A percentile compares a stretch with the other conserved stretches of the same genome.
Evolutionary conservation across 2,329 filamentous ascomycete genomes (phyloP).

Genomic region (Didymosphaeria variabile): DNA sequence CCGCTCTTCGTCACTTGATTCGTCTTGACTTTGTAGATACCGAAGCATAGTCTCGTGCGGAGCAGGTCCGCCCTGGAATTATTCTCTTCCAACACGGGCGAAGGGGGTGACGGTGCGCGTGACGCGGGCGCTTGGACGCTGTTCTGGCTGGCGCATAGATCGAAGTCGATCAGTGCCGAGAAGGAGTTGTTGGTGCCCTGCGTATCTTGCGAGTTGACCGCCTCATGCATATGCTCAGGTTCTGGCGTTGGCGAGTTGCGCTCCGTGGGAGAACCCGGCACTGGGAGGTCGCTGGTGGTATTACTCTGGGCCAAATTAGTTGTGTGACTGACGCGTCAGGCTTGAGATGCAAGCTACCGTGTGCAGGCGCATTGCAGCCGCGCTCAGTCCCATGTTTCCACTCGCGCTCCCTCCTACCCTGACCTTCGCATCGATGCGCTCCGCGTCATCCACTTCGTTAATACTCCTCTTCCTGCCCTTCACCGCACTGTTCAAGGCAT

Average conservation of each 20-base stretch:
- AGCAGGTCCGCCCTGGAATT: slow-evolving; percentile 71
- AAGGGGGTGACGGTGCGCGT: slow-evolving; percentile 23
- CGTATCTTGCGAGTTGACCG: slow-evolving; percentile 38
- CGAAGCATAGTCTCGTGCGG: slow-evolving; percentile 73
- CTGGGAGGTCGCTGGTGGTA: slow-evolving; percentile 36
- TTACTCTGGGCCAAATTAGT: slow-evolving; percentile 38
- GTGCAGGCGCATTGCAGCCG: slow-evolving; percentile 36
- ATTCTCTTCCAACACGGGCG: slow-evolving; percentile 24
- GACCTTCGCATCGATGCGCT: slow-evolving; percentile 39
- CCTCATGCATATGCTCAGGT: slow-evolving; percentile 29
- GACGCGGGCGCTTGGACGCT: slow-evolving; percentile 28
- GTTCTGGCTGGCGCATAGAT: slow-evolving; percentile 53
- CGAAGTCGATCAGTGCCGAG: slow-evolving; percentile 59
- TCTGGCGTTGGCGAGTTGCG: slow-evolving; percentile 41
- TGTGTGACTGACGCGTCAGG: slow-evolving; percentile 25
- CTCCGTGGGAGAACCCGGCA: slow-evolving; percentile 46
- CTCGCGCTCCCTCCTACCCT: slow-evolving; percentile 17
- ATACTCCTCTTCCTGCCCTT: slow-evolving; percentile 48
- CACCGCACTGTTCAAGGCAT: slow-evolving; percentile 27
- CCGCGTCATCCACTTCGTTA: slow-evolving; percentile 45
- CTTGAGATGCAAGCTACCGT: slow-evolving; percentile 31
- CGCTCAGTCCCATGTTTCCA: slow-evolving; percentile 30
- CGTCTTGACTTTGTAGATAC: slow-evolving; percentile 78
- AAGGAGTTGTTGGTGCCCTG: slow-evolving; percentile 53
- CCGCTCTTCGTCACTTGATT: slow-evolving; percentile 72